Evolutionary conservation across 163 green algal species (phyloP).

Genomic region (Chlamydomonas reinhardtii): DNA sequence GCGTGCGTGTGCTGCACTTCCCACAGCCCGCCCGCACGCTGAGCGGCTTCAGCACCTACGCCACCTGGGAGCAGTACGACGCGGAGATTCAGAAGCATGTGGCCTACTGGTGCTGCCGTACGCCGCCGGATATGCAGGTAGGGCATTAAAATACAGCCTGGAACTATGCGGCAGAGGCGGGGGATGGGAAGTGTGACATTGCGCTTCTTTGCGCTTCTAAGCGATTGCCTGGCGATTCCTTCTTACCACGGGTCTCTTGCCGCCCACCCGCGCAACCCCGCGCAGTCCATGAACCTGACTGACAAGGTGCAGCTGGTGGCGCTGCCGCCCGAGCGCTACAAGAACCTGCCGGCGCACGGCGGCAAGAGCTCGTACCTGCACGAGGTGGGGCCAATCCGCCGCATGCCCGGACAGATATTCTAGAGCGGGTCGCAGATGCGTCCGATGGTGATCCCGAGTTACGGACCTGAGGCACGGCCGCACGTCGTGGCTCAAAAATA

Average conservation of each 20-base stretch:
- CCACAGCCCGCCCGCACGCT: slow-evolving; percentile 13
- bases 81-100: slow-evolving; percentile 33
- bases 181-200: not conserved
- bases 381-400: not conserved
- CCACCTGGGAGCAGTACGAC: slow-evolving; percentile 26
- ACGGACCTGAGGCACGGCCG: no score
- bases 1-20: slow-evolving; percentile 35
- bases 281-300: slow-evolving; percentile 1
- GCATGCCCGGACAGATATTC: no score
- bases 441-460: no score
- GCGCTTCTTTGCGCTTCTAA: no score
- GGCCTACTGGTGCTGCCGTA: slow-evolving; percentile 45
- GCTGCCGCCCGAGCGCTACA: not conserved
- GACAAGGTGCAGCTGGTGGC: slow-evolving; percentile 34
- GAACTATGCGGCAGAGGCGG: no score
- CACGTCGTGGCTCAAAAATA: no score
- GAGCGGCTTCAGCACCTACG: not conserved
- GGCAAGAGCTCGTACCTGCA: slow-evolving; percentile 11
- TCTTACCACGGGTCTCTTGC: not conserved
- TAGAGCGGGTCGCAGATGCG: no score
- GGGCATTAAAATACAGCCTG: no score
- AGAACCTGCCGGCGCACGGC: not conserved
- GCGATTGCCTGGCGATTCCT: no score
- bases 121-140: slow-evolving; percentile 19
- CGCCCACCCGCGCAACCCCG: not conserved